These are phyloP conservation scores for Fusarium tuaranense DNA, from an alignment of 2,329 filamentous ascomycete species.

Conservation along the genomic window DNA sequence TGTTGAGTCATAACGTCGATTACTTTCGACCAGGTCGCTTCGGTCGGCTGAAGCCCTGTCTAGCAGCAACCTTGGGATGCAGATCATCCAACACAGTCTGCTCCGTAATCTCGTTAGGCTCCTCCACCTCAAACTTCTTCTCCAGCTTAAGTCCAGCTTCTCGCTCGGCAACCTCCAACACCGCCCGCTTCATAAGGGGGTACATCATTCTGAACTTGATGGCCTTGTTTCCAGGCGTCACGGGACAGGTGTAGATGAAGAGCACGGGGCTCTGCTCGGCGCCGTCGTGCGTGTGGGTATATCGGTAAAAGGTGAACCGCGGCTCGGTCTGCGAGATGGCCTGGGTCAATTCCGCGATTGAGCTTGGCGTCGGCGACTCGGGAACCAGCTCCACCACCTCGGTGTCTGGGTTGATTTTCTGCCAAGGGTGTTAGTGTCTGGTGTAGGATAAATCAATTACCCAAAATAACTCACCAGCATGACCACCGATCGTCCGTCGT, in stretches of 20 bases:
- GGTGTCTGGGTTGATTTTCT: conserved; percentile 79
- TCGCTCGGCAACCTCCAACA: conserved; percentile 72
- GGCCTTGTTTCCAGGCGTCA: conserved; percentile 70
- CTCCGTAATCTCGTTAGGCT: conserved; percentile 78
- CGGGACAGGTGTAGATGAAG: conserved; percentile 87
- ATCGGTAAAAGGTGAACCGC: conserved; percentile 82
- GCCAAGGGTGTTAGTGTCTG: conserved; percentile 17
- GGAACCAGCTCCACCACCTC: conserved; percentile 77
- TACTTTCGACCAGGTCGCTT: conserved; percentile 78
- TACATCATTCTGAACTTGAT: conserved; percentile 91
- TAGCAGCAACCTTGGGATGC: conserved; percentile 73
- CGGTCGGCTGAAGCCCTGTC: conserved; percentile 79
- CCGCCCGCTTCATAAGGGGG: conserved; percentile 75
- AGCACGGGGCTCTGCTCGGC: conserved; percentile 69
- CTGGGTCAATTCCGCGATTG: conserved; percentile 67
- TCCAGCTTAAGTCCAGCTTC: conserved; percentile 75
- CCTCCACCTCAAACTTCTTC: conserved; percentile 77
- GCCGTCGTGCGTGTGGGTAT: conserved; percentile 67
- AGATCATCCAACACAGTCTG: conserved; percentile 74
- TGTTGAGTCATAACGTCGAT: conserved; percentile 5
- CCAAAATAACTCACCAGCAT: conserved; percentile 68
- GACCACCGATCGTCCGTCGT: conserved; percentile 64
- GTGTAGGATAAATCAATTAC: background rate
- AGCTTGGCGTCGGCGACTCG: conserved; percentile 62
- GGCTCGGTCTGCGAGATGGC: conserved; percentile 76